Evolutionary conservation across 2,329 filamentous ascomycete genomes (phyloP).

Genomic region (Thelonectria olida): DNA sequence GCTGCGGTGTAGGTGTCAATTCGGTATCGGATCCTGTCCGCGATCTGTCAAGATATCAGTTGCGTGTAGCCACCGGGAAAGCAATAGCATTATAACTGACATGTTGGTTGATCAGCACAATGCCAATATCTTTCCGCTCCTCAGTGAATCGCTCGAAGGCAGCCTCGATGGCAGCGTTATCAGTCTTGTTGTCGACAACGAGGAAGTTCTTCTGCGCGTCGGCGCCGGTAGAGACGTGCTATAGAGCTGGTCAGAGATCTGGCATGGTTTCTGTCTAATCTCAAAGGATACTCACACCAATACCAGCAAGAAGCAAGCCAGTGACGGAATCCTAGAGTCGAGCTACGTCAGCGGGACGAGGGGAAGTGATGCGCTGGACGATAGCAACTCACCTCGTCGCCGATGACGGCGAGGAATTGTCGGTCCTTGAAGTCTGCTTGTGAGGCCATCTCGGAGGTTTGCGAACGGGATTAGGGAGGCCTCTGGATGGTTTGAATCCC

Average conservation of each 20-base stretch:
- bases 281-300: slow-evolving; percentile 73
- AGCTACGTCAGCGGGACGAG: slow-evolving; percentile 39
- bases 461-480: slow-evolving; percentile 3
- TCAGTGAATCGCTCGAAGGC: slow-evolving; percentile 90
- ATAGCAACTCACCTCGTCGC: slow-evolving; percentile 78
- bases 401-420: slow-evolving; percentile 96
- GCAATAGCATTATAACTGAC: slow-evolving; percentile 59
- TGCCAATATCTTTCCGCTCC: slow-evolving; percentile 94
- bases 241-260: slow-evolving; percentile 11
- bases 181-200: slow-evolving; percentile 93
- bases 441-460: slow-evolving; percentile 53
- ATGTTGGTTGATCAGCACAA: slow-evolving; percentile 97
- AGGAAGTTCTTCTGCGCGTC: slow-evolving; percentile 98
- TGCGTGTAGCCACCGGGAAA: not conserved
- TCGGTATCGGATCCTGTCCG: slow-evolving; percentile 89
- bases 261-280: not conserved
- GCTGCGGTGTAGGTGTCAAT: slow-evolving; percentile 93
- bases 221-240: slow-evolving; percentile 92
- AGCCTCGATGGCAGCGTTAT: slow-evolving; percentile 85
- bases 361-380: not conserved
- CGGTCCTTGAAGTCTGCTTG: slow-evolving; percentile 79
- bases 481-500: slow-evolving; percentile 22
- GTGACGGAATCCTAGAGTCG: slow-evolving; percentile 86
- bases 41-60: slow-evolving; percentile 70
- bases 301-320: slow-evolving; percentile 91